Evolutionary conservation across 2,329 filamentous ascomycete species (phyloP).

Genomic region (Paecilomyces niveus): DNA sequence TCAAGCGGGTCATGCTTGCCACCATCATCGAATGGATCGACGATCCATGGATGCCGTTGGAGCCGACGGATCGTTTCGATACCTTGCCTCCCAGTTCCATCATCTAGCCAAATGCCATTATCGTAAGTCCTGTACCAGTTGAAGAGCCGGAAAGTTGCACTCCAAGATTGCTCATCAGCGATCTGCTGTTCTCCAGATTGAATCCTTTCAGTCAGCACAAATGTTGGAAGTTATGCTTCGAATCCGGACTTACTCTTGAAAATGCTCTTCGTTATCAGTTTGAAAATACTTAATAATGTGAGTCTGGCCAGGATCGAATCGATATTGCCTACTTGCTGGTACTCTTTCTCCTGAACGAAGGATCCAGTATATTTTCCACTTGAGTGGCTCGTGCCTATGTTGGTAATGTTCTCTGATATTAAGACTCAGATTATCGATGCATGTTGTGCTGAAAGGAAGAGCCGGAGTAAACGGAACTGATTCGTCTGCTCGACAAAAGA

Average conservation of each 20-base stretch:
- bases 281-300: neutral
- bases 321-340: constrained; percentile 1
- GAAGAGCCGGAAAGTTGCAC: constrained; percentile 14
- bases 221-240: neutral
- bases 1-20: constrained; percentile 1
- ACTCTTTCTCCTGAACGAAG: constrained; percentile 4
- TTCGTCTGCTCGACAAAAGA: too few relatives aligned
- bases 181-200: constrained; percentile 1
- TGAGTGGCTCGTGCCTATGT: too few relatives aligned
- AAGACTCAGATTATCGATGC: too few relatives aligned
- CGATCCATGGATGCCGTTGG: constrained; percentile 16
- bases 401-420: too few relatives aligned
- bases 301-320: neutral
- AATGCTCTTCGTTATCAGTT: neutral
- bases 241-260: neutral
- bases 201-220: neutral
- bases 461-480: too few relatives aligned
- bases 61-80: constrained; percentile 11
- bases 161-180: constrained; percentile 10
- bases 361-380: too few relatives aligned
- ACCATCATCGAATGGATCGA: constrained; percentile 10
- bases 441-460: too few relatives aligned
- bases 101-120: constrained; percentile 17
- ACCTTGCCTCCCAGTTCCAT: constrained; percentile 5
- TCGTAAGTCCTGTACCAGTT: constrained; percentile 17